Base-by-base conservation (phyloP, 495 filamentous ascomycete species). In the Aspergillus olivimuriae region DNA sequence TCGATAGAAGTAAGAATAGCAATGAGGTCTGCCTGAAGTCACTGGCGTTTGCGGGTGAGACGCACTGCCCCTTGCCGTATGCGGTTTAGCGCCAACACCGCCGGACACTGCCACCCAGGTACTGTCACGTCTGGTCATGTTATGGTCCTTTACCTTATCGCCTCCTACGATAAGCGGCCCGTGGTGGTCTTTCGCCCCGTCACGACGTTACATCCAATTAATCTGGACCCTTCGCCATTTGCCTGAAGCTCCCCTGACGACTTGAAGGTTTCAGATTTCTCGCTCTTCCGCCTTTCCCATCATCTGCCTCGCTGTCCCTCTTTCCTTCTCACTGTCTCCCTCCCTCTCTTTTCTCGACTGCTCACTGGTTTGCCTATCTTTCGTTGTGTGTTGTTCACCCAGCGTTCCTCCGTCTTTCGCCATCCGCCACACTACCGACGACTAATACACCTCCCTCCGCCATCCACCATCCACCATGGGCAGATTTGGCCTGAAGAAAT, bases 401-500 rank as follows among this genome's bases (percentile, higher is more conserved):
- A 23, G 24, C 17, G 46, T 41, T 44, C 26, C 19, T 42, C 22
- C n/a, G n/a, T n/a, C n/a, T n/a, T n/a, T 26, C 31, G 33, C 35
- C 22, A 30, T 44, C 33, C 42, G 35, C 39, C 23, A 39, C 48
- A 33, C 32, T 34, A 39, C 47, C 43, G 40, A 39, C 40, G 41
- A 46, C 37, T 47, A 41, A 16, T 34, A 40, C 33, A 52, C 18
- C 26, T 28, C 32, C 33, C 24, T n/a, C 32, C 14, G n/a, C 24
- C 46, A 32, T n/a, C 23, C 26, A 39, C 12, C 28, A 34, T 32
- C 40, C 66, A 69, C 48, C 34, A 87, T 87, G 84, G 73, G 76
- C 20, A 51, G 61, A 11, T 56, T 56, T 43, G 53, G 53, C 20
- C 76, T 85, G 56, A 77, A 83, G 51, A 87, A 82, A 67, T 86